These are phyloP conservation scores for Tirmania nivea DNA, from an alignment of 495 filamentous ascomycete species.

Conservation along the genomic window DNA sequence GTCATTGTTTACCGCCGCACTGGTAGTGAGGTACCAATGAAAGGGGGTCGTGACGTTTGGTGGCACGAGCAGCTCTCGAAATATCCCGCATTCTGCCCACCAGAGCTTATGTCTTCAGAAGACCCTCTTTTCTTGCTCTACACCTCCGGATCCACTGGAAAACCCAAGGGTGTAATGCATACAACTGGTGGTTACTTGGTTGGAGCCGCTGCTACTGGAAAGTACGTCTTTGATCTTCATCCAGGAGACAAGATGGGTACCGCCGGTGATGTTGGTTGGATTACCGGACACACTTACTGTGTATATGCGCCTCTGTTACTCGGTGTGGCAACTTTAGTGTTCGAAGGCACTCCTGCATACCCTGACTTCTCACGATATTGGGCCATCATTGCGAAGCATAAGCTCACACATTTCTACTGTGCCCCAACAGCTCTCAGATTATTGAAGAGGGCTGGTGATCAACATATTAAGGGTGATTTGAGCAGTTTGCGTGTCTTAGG, in stretches of 20 bases:
- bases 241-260: constrained; percentile 87
- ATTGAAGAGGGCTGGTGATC: constrained; percentile 81
- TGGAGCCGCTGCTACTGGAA: constrained; percentile 80
- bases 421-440: constrained; percentile 84
- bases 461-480: constrained; percentile 78
- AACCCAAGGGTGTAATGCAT: constrained; percentile 98
- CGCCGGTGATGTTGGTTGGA: constrained; percentile 97
- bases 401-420: constrained; percentile 95
- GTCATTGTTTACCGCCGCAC: constrained; percentile 90
- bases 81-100: constrained; percentile 73
- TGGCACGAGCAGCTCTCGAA: constrained; percentile 98
- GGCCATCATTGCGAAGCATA: constrained; percentile 90
- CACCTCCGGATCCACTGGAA: constrained; percentile 92
- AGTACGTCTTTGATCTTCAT: constrained; percentile 98
- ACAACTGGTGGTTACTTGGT: constrained; percentile 87
- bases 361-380: constrained; percentile 97
- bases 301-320: constrained; percentile 89
- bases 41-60: constrained; percentile 73
- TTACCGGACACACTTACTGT: constrained; percentile 98
- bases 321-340: constrained; percentile 90
- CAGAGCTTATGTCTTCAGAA: constrained; percentile 72
- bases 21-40: constrained; percentile 80
- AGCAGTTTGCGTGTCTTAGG: constrained; percentile 72
- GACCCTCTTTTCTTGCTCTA: constrained; percentile 96
- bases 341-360: constrained; percentile 94